phyloP scores from a whole-genome alignment of 371 early-diverging fungal genomes.

The Encephalitozoon hellem region DNA sequence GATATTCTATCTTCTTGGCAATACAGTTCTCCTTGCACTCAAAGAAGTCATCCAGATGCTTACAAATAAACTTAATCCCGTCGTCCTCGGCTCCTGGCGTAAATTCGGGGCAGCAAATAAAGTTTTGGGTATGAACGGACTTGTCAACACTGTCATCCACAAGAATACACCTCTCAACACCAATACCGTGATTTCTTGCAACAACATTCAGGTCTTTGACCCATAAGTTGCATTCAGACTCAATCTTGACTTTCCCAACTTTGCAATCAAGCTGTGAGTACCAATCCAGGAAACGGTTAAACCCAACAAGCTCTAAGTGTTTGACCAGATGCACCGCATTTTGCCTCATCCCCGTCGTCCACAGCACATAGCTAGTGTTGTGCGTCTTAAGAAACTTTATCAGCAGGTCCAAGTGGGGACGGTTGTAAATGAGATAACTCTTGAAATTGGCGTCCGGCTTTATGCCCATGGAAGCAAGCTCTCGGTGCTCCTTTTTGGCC shows the following conservation, averaged over 20 bases:
- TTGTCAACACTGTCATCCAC: conserved; percentile 49
- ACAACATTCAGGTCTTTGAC: conserved; percentile 41
- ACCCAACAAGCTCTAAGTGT: conserved; percentile 24
- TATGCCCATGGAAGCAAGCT: background rate
- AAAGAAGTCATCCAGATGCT: background rate
- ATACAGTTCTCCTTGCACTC: background rate
- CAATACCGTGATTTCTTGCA: conserved; percentile 2
- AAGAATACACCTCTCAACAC: conserved; percentile 37
- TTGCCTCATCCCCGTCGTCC: conserved; percentile 54
- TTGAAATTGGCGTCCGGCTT: background rate
- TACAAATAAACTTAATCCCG: background rate
- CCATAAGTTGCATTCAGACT: conserved; percentile 24
- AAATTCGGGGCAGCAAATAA: conserved; percentile 13
- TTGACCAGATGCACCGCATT: conserved; percentile 39
- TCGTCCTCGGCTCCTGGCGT: background rate
- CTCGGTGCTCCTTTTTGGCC: background rate
- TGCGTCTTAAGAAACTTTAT: conserved; percentile 34
- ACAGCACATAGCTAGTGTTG: conserved; percentile 43
- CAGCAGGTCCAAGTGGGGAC: conserved; percentile 41
- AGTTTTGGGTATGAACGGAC: conserved; percentile 15
- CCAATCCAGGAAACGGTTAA: conserved; percentile 6
- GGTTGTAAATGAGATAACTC: conserved; percentile 27
- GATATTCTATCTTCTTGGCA: background rate
- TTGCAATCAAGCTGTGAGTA: conserved; percentile 32
- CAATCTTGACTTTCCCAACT: conserved; percentile 6